Evolutionary conservation across 1,284 basidiomycete genomes (phyloP), one percentile per base, ranked within the genome.

Genomic region (Sanghuangporus sanghuang): DNA sequence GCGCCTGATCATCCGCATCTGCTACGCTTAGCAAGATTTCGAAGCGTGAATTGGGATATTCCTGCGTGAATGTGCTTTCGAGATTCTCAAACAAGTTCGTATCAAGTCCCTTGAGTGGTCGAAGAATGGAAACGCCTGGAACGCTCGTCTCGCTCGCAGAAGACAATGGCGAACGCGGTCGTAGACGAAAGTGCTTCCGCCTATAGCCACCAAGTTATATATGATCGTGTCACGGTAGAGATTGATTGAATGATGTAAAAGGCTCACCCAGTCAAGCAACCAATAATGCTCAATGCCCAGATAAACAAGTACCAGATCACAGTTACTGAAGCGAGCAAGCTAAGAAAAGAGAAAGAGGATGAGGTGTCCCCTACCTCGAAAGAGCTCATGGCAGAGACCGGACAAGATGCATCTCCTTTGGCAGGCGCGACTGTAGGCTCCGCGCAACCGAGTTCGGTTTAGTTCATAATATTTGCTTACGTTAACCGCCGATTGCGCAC

Each of bases 61-160:
- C 89, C 71, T 96, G 93, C 38, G 78, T 81, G 77, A 97, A 96
- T 0, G 92, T 91, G 5, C 93, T 93, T 75, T 96, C 93, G 53
- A 98, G 79, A 72, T 96, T 96, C 76, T 95, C 93, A 75, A 92
- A 96, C 23, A 98, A 81, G 73, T 97, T 97, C 66, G 89, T 85
- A 75, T 98, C 95, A 44, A 98, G 81, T 8, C 95, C 96, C 74
- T 95, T 95, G 50, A 98, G 79, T 11, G 95, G 95, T 57, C 95
- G 85, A 62, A 98, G 81, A 69, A 98, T 92, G 4, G 93, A 93
- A 27, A 98, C 95, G 21, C 94, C 94, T 3, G 94, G 93, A 1
- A 84, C 85, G 27, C 80, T 74, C n/a, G 75, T 71, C 3, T 79
- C 67, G 11, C 81, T 73, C 9, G 81, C 76, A n/a, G 82, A 78